Evolutionary conservation across 1,284 basidiomycete genomes (phyloP).

Genomic region (Pterulicium gracile): DNA sequence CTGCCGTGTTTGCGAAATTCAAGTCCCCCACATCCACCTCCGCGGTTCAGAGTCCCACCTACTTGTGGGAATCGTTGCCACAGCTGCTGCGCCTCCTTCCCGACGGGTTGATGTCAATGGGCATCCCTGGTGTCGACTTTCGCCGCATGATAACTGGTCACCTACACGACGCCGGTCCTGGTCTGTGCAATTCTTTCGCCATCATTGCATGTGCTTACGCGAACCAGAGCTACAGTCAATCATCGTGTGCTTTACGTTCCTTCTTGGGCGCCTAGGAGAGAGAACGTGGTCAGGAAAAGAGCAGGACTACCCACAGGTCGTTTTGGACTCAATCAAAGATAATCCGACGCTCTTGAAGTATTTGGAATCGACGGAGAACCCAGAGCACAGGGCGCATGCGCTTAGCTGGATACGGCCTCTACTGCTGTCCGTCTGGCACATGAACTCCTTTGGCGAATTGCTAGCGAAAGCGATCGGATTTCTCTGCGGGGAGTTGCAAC

Average conservation of each 20-base stretch:
- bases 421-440: slow-evolving; percentile 9
- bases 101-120: slow-evolving; percentile 26
- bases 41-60: slow-evolving; percentile 2
- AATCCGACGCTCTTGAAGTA: slow-evolving; percentile 51
- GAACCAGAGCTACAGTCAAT: slow-evolving; percentile 53
- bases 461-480: slow-evolving; percentile 62
- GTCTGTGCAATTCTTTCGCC: slow-evolving; percentile 34
- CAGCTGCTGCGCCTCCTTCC: slow-evolving; percentile 44
- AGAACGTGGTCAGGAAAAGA: slow-evolving; percentile 59
- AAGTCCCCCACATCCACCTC: slow-evolving; percentile 4
- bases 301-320: slow-evolving; percentile 57
- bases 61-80: slow-evolving; percentile 45
- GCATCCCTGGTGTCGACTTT: slow-evolving; percentile 23
- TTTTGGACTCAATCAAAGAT: slow-evolving; percentile 77
- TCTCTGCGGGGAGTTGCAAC: slow-evolving; percentile 69
- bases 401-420: neutral
- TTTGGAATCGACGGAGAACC: slow-evolving; percentile 27
- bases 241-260: slow-evolving; percentile 45
- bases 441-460: slow-evolving; percentile 27
- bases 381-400: slow-evolving; percentile 23
- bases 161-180: slow-evolving; percentile 47
- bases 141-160: slow-evolving; percentile 45
- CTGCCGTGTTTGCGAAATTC: slow-evolving; percentile 20
- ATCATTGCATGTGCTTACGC: slow-evolving; percentile 9
- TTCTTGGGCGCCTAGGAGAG: slow-evolving; percentile 40